phyloP scores from a whole-genome alignment of 805 yeast genomes.

The Metschnikowia dekortorum region DNA sequence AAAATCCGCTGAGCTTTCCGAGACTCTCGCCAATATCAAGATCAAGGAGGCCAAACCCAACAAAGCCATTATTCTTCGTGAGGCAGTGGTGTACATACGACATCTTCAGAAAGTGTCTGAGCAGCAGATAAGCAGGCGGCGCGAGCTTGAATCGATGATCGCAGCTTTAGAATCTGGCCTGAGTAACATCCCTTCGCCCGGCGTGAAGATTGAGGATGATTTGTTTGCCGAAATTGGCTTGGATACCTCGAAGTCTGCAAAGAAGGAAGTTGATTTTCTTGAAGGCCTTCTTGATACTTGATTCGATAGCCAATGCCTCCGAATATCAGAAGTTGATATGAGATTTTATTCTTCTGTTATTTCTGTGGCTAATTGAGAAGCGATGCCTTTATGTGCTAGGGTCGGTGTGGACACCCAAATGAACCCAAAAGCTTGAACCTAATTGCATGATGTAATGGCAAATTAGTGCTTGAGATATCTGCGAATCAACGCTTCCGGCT shows the following conservation, averaged over 20 bases:
- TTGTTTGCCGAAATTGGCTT: not conserved
- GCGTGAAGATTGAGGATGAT: not conserved
- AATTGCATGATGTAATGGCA: too few relatives aligned
- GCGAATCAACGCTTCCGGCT: too few relatives aligned
- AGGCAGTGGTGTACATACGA: constrained; percentile 74
- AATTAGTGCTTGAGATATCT: too few relatives aligned
- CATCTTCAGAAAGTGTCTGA: constrained; percentile 59
- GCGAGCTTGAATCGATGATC: constrained; percentile 30
- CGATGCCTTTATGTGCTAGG: too few relatives aligned
- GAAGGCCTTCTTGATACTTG: not conserved
- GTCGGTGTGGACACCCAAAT: too few relatives aligned
- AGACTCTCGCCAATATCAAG: constrained; percentile 35
- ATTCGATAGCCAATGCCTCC: not conserved
- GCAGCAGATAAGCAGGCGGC: constrained; percentile 48
- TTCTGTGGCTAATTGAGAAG: too few relatives aligned
- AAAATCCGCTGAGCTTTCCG: constrained; percentile 31
- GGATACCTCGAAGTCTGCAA: not conserved
- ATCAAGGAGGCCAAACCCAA: constrained; percentile 73
- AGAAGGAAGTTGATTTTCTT: not conserved
- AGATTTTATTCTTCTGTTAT: too few relatives aligned
- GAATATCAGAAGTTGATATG: too few relatives aligned
- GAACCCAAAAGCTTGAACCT: too few relatives aligned
- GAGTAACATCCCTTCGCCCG: not conserved
- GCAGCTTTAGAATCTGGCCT: constrained; percentile 12
- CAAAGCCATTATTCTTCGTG: constrained; percentile 70